phyloP scores from a whole-genome alignment of 1,284 basidiomycete genomes.

The Papiliotrema laurentii region DNA sequence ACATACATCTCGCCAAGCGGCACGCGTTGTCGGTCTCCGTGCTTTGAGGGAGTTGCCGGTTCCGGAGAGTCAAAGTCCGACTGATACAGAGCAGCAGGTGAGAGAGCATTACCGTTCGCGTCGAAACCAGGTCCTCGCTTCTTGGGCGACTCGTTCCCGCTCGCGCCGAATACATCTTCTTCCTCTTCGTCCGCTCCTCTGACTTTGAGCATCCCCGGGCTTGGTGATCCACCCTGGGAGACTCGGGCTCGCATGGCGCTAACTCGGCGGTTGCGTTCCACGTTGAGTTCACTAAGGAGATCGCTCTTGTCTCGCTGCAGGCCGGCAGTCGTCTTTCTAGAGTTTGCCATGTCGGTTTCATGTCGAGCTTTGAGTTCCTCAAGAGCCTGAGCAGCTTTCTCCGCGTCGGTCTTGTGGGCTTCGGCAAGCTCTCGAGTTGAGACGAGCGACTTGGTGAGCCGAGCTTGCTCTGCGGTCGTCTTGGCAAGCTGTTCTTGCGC shows the following conservation, averaged over 20 bases:
- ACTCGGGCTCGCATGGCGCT: constrained; percentile 30
- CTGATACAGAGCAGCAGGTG: constrained; percentile 44
- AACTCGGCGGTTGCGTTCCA: constrained; percentile 54
- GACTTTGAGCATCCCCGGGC: constrained; percentile 51
- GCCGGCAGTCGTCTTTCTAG: constrained; percentile 79
- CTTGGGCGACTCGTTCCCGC: constrained; percentile 57
- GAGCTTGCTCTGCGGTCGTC: constrained; percentile 75
- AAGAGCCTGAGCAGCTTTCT: constrained; percentile 62
- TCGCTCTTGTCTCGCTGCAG: constrained; percentile 89
- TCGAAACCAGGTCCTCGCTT: constrained; percentile 60
- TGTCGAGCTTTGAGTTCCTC: constrained; percentile 83
- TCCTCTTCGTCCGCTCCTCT: constrained; percentile 57
- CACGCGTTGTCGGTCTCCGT: constrained; percentile 36
- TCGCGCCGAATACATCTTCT: constrained; percentile 60
- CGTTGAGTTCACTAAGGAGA: constrained; percentile 72
- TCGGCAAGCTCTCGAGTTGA: constrained; percentile 72
- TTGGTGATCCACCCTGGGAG: constrained; percentile 42
- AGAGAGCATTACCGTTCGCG: constrained; percentile 53
- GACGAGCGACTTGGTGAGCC: constrained; percentile 69
- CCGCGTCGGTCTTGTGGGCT: constrained; percentile 78
- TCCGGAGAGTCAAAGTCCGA: constrained; percentile 59
- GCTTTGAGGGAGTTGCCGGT: constrained; percentile 65
- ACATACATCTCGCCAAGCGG: constrained; percentile 45
- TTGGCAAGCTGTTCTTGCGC: constrained; percentile 64
- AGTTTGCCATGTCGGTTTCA: constrained; percentile 83